Conservation (phyloP, 176 grass and related monocot species). For the Oryza nivara region DNA sequence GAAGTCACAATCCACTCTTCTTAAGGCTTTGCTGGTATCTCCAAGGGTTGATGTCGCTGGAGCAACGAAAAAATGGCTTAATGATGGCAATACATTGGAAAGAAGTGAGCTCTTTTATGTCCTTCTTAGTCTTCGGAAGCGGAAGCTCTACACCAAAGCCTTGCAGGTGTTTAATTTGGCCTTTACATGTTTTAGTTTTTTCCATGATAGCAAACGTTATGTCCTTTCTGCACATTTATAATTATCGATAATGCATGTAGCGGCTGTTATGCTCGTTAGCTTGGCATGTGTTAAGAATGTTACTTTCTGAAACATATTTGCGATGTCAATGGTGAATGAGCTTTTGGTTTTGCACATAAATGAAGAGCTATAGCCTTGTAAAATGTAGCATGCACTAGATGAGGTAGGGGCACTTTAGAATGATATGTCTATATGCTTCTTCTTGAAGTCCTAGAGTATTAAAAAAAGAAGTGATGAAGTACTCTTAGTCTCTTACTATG, state of each 20-base stretch:
- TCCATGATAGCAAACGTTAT: background rate
- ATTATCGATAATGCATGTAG: background rate
- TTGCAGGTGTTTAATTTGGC: slow-evolving; percentile 63
- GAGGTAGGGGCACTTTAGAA: background rate
- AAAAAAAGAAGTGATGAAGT: background rate
- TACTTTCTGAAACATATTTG: slow-evolving; percentile 20
- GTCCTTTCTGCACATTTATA: slow-evolving; percentile 7
- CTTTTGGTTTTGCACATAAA: background rate
- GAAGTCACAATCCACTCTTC: slow-evolving; percentile 27
- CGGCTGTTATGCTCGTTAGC: background rate
- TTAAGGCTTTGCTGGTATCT: slow-evolving; percentile 45
- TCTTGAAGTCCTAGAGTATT: background rate
- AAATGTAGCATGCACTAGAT: background rate
- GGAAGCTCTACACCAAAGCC: slow-evolving; percentile 56
- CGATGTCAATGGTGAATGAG: background rate
- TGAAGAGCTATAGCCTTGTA: background rate
- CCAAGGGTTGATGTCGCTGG: slow-evolving; percentile 26
- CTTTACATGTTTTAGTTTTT: background rate
- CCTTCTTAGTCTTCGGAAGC: slow-evolving; percentile 56
- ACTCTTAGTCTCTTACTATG: background rate
- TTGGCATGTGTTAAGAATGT: background rate
- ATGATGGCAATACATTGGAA: slow-evolving; percentile 60
- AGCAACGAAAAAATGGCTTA: slow-evolving; percentile 64
- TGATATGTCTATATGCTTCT: background rate
- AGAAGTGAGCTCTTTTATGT: slow-evolving; percentile 45